Base-by-base conservation (phyloP, 176 grass and related monocot species). In the Bothriochloa decipiens region DNA sequence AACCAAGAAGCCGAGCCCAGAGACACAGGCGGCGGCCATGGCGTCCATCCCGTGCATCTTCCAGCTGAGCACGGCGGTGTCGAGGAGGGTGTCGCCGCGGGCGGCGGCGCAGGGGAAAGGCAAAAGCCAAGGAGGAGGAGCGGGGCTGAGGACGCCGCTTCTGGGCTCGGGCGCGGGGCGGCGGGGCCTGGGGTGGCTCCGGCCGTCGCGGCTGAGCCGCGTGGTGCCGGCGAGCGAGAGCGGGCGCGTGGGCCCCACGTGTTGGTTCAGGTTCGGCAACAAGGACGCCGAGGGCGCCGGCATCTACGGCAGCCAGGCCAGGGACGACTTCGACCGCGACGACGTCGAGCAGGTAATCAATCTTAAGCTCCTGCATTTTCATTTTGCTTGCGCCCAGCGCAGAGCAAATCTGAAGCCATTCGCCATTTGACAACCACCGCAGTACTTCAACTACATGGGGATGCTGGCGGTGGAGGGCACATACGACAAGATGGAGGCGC, bases 391-490 rank as follows among this genome's bases (percentile, higher is more conserved):
- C 57, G 3, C 25, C n/a, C 8, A 42, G 41, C 53, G 18, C n/a
- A 25, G 57, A 25, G 57, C 58, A 62, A 23, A 62, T 62, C 18
- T 26, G 5, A 32, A 32, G 29, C 2, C 29, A 1, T 32, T 32
- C 29, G 29, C 29, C 29, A 32, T 32, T 32, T 32, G 29, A 2
- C 29, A 32, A 32, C 29, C 29, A 32, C 29, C 29, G 72, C 84
- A 96, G 96, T 99, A 96, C 79, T 96, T 99, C 97, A 96, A 99
- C 86, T 99, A 99, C 84, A 99, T 96, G 97, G 97, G 97, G 70
- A 99, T 99, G 97, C 93, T 99, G 62, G 97, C 97, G 75, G 97
- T 99, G 71, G 97, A 99, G 62, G 93, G 97, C 71, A 91, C 91
- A 53, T 99, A 99, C 86, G 93, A 96, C 83, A 99, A 96, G 88